A percentile compares a stretch with the other conserved stretches of the same genome.
phyloP scores from a whole-genome alignment of 2,329 filamentous ascomycete genomes.

The Xylariaceae sp. region DNA sequence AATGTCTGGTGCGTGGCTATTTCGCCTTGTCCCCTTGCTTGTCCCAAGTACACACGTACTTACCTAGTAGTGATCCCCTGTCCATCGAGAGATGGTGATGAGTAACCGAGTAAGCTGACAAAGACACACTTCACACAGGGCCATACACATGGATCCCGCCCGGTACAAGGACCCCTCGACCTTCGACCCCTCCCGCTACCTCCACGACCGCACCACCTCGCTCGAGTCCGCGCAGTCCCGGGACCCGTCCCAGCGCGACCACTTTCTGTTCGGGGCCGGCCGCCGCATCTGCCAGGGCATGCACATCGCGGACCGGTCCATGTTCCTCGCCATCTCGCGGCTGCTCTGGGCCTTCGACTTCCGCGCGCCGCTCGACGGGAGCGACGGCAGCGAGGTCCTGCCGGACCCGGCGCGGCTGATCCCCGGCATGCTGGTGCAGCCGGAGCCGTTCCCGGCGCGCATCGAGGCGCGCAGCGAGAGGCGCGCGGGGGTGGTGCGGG shows the following conservation, averaged over 20 bases:
- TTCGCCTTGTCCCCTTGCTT: not conserved
- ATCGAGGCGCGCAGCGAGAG: constrained; percentile 12
- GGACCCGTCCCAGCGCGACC: constrained; percentile 25
- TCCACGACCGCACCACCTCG: constrained; percentile 21
- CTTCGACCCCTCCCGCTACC: constrained; percentile 37
- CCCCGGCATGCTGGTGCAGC: constrained; percentile 18
- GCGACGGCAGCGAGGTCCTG: not conserved
- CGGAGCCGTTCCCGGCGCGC: constrained; percentile 11
- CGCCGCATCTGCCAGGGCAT: constrained; percentile 45
- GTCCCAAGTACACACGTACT: too few species aligned
- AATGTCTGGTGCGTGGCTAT: constrained; percentile 33
- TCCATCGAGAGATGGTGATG: too few species aligned
- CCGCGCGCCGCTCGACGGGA: constrained; percentile 1
- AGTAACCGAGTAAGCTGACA: too few species aligned
- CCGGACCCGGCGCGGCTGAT: constrained; percentile 10
- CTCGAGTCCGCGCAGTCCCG: constrained; percentile 30
- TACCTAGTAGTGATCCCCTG: too few species aligned
- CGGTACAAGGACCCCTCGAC: constrained; percentile 35
- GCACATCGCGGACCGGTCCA: constrained; percentile 28
- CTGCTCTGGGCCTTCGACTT: constrained; percentile 46
- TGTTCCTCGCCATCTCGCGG: constrained; percentile 35
- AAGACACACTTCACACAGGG: constrained; percentile 26
- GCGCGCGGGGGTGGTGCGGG: constrained; percentile 12
- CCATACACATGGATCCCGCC: constrained; percentile 41
- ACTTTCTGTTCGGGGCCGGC: constrained; percentile 28